These are phyloP conservation scores for Anastatica hierochuntica DNA, from an alignment of 345 rosid species.

Conservation along the genomic window DNA sequence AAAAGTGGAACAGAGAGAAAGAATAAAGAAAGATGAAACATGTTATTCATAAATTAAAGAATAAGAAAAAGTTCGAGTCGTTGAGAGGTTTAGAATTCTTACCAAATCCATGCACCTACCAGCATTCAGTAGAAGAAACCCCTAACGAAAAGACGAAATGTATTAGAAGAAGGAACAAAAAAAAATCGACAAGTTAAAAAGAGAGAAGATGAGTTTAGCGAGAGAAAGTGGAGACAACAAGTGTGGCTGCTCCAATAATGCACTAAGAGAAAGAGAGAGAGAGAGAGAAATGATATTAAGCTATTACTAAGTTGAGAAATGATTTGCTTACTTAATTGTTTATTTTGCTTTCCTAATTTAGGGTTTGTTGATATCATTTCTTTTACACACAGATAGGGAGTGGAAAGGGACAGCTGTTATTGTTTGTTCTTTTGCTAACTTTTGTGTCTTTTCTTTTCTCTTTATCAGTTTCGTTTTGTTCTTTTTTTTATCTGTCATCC, in stretches of 20 bases:
- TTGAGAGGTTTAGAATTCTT: conserved; percentile 17
- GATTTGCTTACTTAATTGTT: conserved; percentile 17
- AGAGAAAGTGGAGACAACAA: conserved; percentile 22
- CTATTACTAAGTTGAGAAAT: conserved; percentile 5
- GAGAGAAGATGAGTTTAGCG: conserved; percentile 24
- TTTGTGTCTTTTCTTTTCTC: not conserved
- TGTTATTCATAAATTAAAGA: not conserved
- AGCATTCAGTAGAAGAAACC: conserved; percentile 20
- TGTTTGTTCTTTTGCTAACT: conserved; percentile 18
- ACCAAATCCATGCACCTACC: conserved; percentile 28
- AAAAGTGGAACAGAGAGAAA: not conserved
- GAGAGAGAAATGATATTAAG: conserved; percentile 6
- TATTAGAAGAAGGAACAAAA: not conserved
- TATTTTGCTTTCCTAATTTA: conserved; percentile 31
- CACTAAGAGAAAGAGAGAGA: not conserved
- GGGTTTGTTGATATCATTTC: conserved; percentile 28
- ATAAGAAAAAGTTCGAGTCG: conserved; percentile 10
- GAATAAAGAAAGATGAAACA: conserved; percentile 17
- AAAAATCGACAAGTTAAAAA: conserved; percentile 7
- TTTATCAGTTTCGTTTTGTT: not conserved
- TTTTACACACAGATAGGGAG: not conserved
- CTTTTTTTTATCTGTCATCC: not conserved
- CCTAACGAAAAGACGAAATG: conserved; percentile 16
- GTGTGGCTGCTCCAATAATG: conserved; percentile 24
- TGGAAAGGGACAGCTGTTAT: conserved; percentile 23